These are phyloP conservation scores for Thalassiosira mediterranea DNA, from an alignment of 352 stramenopile genomes.

Conservation along the genomic window DNA sequence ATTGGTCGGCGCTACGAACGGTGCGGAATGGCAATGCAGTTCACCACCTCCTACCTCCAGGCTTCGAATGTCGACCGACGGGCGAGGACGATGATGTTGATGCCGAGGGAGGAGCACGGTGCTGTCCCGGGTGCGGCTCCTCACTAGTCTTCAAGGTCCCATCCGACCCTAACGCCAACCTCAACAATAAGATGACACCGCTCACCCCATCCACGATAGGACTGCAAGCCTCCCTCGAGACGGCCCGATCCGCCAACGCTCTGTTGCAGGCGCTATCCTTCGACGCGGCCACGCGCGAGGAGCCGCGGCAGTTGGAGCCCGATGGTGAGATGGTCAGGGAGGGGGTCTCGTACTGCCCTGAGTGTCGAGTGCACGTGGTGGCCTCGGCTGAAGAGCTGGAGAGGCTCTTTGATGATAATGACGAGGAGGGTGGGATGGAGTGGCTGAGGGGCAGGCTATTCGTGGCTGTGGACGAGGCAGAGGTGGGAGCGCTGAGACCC, in stretches of 20 bases:
- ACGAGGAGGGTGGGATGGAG: conserved; percentile 14
- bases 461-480: conserved; percentile 22
- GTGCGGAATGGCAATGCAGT: no score
- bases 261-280: conserved; percentile 36
- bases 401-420: conserved; percentile 21
- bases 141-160: conserved; percentile 24
- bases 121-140: conserved; percentile 27
- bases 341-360: conserved; percentile 26
- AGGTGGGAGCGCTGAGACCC: conserved; percentile 10
- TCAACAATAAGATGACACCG: background rate
- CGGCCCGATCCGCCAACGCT: conserved; percentile 22
- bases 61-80: conserved; percentile 13
- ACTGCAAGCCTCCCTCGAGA: conserved; percentile 4
- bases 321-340: background rate
- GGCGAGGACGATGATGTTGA: no score
- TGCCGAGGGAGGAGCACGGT: no score
- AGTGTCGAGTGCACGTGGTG: conserved; percentile 37
- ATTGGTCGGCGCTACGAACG: no score
- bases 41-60: conserved; percentile 24
- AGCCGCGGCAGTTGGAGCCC: background rate
- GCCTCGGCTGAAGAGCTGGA: conserved; percentile 14
- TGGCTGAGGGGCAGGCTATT: conserved; percentile 24
- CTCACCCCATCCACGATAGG: background rate
- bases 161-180: background rate
- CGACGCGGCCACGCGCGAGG: conserved; percentile 24